These are phyloP conservation scores for Sporobolomyces roseus DNA, from an alignment of 768 basidiomycete genomes.

Conservation along the genomic window DNA sequence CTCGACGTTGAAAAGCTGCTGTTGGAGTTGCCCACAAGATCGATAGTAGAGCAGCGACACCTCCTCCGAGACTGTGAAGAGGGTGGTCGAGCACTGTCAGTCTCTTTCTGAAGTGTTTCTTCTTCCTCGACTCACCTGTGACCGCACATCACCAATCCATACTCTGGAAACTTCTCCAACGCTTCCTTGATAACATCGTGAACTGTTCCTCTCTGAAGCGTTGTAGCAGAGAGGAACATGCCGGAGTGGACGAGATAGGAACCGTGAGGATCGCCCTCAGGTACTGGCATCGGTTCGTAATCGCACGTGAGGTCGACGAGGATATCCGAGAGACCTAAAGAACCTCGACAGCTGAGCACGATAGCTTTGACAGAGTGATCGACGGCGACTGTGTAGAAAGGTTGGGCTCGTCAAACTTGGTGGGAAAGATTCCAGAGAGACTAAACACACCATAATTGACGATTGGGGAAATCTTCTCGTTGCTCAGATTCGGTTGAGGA, in stretches of 20 bases:
- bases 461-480: constrained; percentile 32
- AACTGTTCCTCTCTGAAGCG: constrained; percentile 46
- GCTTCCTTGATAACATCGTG: constrained; percentile 48
- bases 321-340: constrained; percentile 51
- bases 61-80: constrained; percentile 47
- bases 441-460: constrained; percentile 26
- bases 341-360: constrained; percentile 46
- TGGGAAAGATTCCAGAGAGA: background rate
- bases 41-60: constrained; percentile 49
- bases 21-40: constrained; percentile 46
- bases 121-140: constrained; percentile 43
- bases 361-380: constrained; percentile 48
- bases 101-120: no score
- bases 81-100: no score
- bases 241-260: constrained; percentile 48
- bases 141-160: constrained; percentile 50
- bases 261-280: constrained; percentile 45
- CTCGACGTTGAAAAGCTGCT: constrained; percentile 10
- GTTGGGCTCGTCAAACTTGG: background rate
- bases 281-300: constrained; percentile 46
- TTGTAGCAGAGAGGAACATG: constrained; percentile 40
- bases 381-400: constrained; percentile 45
- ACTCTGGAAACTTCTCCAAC: constrained; percentile 45
- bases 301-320: constrained; percentile 51
- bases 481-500: constrained; percentile 40